Evolutionary conservation across 495 filamentous ascomycete genomes (phyloP).

Genomic region (Clavariopsis aquatica): DNA sequence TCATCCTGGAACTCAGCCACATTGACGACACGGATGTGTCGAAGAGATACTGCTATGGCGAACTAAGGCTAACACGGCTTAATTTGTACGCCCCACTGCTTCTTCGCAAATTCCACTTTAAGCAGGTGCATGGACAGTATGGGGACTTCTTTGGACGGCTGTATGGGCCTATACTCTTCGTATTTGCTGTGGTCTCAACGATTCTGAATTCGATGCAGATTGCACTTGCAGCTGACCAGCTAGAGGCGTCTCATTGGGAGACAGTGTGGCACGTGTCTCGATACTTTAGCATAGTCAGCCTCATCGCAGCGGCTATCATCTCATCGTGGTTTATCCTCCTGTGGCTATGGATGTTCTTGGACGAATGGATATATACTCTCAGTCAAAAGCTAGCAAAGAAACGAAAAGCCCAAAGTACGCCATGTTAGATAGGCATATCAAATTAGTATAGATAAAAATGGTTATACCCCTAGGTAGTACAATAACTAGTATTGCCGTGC

Average conservation of each 20-base stretch:
- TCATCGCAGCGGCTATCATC: too few species aligned
- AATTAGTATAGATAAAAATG: too few species aligned
- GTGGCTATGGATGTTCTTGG: too few species aligned
- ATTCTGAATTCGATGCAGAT: slow-evolving; percentile 22
- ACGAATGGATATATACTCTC: too few species aligned
- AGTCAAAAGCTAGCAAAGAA: too few species aligned
- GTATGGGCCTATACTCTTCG: slow-evolving; percentile 27
- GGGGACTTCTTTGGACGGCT: slow-evolving; percentile 29
- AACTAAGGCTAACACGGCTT: slow-evolving; percentile 34
- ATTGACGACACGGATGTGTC: slow-evolving; percentile 22
- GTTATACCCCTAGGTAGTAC: too few species aligned
- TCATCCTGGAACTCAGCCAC: neutral
- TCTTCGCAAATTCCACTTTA: slow-evolving; percentile 10
- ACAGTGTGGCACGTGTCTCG: too few species aligned
- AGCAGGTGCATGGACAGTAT: slow-evolving; percentile 19
- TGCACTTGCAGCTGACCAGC: slow-evolving; percentile 16
- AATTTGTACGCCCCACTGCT: slow-evolving; percentile 25
- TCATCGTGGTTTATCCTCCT: too few species aligned
- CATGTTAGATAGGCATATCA: too few species aligned
- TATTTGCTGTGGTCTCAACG: slow-evolving; percentile 16
- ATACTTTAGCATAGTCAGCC: too few species aligned
- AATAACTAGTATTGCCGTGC: too few species aligned
- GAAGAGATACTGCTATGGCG: slow-evolving; percentile 33
- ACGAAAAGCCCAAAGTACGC: too few species aligned
- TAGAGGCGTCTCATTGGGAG: slow-evolving; percentile 15